Evolutionary conservation across 2,329 filamentous ascomycete species (phyloP).

Genomic region (Monilinia fructigena): DNA sequence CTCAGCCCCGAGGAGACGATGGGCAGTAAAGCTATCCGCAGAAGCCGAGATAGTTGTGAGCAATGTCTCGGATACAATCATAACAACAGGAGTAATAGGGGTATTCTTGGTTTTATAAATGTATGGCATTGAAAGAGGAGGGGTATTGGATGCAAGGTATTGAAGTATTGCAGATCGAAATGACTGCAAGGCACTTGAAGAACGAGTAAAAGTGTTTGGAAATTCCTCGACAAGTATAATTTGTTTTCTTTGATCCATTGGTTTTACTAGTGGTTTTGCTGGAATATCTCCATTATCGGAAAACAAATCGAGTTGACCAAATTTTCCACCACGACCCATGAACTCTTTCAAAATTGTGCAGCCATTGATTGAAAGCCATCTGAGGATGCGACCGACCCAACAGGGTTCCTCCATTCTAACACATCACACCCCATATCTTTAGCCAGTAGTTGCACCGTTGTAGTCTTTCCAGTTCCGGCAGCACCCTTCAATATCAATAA

Average conservation of each 20-base stretch:
- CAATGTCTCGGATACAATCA: slow-evolving; percentile 89
- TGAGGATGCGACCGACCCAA: slow-evolving; percentile 54
- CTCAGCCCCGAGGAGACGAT: slow-evolving; percentile 82
- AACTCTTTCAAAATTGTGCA: slow-evolving; percentile 91
- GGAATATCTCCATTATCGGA: slow-evolving; percentile 34
- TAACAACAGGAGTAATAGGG: slow-evolving; percentile 69
- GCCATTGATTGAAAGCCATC: slow-evolving; percentile 69
- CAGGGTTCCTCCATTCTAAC: slow-evolving; percentile 88
- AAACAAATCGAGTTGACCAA: slow-evolving; percentile 63
- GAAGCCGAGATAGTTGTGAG: slow-evolving; percentile 81
- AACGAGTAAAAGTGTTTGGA: slow-evolving; percentile 69
- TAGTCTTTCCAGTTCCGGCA: slow-evolving; percentile 90
- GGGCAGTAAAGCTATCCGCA: slow-evolving; percentile 88
- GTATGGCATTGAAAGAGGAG: slow-evolving; percentile 51
- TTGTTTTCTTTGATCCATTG: slow-evolving; percentile 44
- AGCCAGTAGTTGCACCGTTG: slow-evolving; percentile 75
- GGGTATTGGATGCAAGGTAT: slow-evolving; percentile 68
- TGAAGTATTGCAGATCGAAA: slow-evolving; percentile 75
- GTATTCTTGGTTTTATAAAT: slow-evolving; percentile 40
- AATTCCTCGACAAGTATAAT: slow-evolving; percentile 80
- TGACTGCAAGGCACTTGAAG: slow-evolving; percentile 61
- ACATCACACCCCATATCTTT: slow-evolving; percentile 74
- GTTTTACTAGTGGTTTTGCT: slow-evolving; percentile 37
- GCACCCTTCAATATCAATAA: slow-evolving; percentile 84
- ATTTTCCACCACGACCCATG: slow-evolving; percentile 75